A percentile compares a stretch with the other conserved stretches of the same genome.
These are phyloP conservation scores for Suillus sp. DNA, from an alignment of 768 basidiomycete genomes.

Conservation along the genomic window DNA sequence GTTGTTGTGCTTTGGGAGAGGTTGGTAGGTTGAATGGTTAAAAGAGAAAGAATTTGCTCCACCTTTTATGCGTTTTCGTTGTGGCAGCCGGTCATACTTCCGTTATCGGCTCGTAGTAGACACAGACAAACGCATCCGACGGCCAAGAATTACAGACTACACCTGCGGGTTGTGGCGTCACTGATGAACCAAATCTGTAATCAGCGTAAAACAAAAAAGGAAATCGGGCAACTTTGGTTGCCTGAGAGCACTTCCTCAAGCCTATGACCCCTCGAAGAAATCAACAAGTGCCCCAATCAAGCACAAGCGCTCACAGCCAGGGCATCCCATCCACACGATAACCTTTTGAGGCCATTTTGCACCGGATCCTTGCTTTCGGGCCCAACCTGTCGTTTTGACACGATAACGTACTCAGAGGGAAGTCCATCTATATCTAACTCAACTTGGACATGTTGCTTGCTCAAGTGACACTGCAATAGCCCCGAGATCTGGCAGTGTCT, in stretches of 20 bases:
- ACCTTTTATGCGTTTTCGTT: slow-evolving; percentile 32
- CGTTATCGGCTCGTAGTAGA: slow-evolving; percentile 39
- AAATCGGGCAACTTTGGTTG: slow-evolving; percentile 6
- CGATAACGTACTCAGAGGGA: slow-evolving; percentile 30
- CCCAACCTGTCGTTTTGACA: slow-evolving; percentile 20
- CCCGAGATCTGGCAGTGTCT: slow-evolving; percentile 34
- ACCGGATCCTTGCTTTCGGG: slow-evolving; percentile 30
- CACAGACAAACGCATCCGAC: slow-evolving; percentile 34
- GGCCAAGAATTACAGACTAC: slow-evolving; percentile 22
- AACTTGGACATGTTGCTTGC: slow-evolving; percentile 33
- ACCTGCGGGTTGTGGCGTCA: slow-evolving; percentile 40
- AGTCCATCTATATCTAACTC: slow-evolving; percentile 34
- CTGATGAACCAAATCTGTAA: slow-evolving; percentile 32
- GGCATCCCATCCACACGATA: slow-evolving; percentile 32
- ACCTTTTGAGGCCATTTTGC: slow-evolving; percentile 34
- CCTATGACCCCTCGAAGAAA: slow-evolving; percentile 10
- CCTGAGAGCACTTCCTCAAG: slow-evolving; percentile 14
- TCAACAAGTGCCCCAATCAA: slow-evolving; percentile 10
- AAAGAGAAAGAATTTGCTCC: neutral
- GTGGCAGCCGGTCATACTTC: slow-evolving; percentile 34
- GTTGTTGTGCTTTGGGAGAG: too few relatives aligned
- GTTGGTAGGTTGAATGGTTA: slow-evolving; percentile 7
- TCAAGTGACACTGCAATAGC: slow-evolving; percentile 33
- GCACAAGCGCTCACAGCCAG: slow-evolving; percentile 27
- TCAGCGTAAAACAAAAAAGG: slow-evolving; percentile 21